Evolutionary conservation across 345 rosid genomes (phyloP), one percentile per base, ranked within the genome.

Genomic region (Punica granatum): DNA sequence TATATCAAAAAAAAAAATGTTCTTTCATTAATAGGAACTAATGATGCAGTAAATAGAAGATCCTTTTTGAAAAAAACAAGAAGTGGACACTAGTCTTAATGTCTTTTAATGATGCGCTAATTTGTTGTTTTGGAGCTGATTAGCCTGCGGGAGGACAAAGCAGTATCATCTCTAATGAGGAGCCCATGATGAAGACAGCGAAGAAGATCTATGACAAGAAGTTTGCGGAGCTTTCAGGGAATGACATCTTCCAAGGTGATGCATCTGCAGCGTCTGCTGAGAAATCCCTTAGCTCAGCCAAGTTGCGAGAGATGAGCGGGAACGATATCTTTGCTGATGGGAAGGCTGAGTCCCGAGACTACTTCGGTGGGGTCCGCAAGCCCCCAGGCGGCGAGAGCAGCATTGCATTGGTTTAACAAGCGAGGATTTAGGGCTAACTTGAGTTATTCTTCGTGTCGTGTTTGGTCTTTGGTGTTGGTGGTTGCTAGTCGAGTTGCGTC

Each of bases 351-450:
- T 79, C 88, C 42, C 81, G 96, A 69, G 98, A 93, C 84, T 90
- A 83, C 83, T 72, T 90, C 32, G 97, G 98, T 2, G 98, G 98
- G 0, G 91, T 93, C 16, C 98, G 98, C 74, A 93, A 90, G 79
- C 98, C 98, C 28, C 98, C 98, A 1, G 98, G 98, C 0, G 98
- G 98, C 0, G 96, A 93, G 79, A 87, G 96, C 78, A 93, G 88
- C 88, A 90, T 93, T 60, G 90, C 98, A 26, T 76, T 93, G 81
- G 94, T 92, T 66, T 92, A 81, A 79, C 33, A 26, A 64, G 28
- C 75, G 32, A 60, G 74, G 70, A 68, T 72, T 74, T 86, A 75
- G 26, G 48, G 26, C 66, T 63, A 59, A 68, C 32, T 58, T 77
- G 71, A 67, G 76, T 76, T 70, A 58, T 80, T 67, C 34, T 69